Percentiles rank a stretch among this genome's conserved stretches.
Conservation (phyloP, 208 protist species). For the Dictyostelium gargantuum region DNA sequence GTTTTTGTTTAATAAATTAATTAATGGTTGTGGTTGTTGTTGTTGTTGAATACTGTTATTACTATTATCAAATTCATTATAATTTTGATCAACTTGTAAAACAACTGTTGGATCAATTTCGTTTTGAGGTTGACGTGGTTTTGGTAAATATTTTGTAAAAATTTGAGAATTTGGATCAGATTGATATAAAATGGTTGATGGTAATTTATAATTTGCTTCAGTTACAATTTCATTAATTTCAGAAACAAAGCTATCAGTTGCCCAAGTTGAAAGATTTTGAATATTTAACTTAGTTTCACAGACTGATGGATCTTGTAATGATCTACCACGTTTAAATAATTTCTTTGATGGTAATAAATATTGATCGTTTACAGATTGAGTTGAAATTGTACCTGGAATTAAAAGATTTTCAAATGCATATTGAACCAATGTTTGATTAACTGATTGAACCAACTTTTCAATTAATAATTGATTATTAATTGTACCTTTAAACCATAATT, state of each 20-base stretch:
- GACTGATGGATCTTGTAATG: neutral
- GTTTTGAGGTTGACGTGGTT: neutral
- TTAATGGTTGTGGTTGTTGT: neutral
- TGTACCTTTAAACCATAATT: constrained; percentile 35
- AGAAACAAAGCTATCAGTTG: constrained; percentile 41
- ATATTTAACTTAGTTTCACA: constrained; percentile 3
- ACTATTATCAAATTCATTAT: neutral
- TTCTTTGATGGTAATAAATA: neutral
- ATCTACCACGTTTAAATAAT: neutral
- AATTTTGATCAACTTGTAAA: neutral
- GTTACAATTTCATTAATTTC: constrained; percentile 14
- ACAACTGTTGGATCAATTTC: neutral
- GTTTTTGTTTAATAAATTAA: constrained; percentile 40
- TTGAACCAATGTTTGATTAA: constrained; percentile 47
- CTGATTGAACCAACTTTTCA: constrained; percentile 1
- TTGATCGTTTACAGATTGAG: neutral
- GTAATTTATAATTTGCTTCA: constrained; percentile 33
- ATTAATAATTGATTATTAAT: constrained; percentile 24
- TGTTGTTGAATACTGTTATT: too few species aligned
- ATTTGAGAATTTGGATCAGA: neutral
- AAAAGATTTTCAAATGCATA: constrained; percentile 46
- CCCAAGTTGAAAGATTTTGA: constrained; percentile 22
- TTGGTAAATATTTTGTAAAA: neutral
- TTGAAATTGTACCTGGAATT: neutral
- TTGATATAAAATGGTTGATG: constrained; percentile 22